Conservation (phyloP, 768 basidiomycete genomes). For the Leccinum fibrillosum region DNA sequence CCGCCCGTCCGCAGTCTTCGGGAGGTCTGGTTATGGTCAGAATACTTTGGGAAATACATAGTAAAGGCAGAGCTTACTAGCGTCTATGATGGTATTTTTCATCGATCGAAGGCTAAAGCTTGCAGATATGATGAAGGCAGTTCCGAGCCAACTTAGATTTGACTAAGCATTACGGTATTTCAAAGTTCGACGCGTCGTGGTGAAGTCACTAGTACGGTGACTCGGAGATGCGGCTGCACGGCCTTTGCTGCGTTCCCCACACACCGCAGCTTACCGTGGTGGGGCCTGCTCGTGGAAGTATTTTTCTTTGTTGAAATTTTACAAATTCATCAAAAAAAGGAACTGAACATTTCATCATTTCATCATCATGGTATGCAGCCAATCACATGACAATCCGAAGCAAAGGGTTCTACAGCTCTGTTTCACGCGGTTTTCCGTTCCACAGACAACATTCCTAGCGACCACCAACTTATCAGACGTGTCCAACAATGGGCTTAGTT, state of each 20-base stretch:
- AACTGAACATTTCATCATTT: neutral
- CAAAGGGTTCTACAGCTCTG: neutral
- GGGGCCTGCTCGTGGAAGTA: neutral
- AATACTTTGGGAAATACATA: neutral
- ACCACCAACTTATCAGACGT: neutral
- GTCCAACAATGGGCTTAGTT: neutral
- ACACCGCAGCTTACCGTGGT: neutral
- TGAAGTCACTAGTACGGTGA: too few species aligned
- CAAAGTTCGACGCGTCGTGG: neutral
- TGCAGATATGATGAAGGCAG: constrained; percentile 1
- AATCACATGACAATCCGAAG: neutral
- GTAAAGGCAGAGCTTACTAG: constrained; percentile 47
- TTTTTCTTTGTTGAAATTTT: neutral
- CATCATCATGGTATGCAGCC: neutral
- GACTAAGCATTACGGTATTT: constrained; percentile 12
- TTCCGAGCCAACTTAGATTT: neutral
- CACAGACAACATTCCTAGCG: neutral
- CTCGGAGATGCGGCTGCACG: neutral
- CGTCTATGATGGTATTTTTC: constrained; percentile 63
- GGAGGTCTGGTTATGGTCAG: constrained; percentile 54
- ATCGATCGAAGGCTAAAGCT: constrained; percentile 31
- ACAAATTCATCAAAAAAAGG: neutral
- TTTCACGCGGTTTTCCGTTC: neutral
- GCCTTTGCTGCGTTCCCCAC: neutral
- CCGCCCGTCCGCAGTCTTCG: constrained; percentile 65